Conservation (phyloP, 106 monocot genomes). For the Chionographis japonica region DNA sequence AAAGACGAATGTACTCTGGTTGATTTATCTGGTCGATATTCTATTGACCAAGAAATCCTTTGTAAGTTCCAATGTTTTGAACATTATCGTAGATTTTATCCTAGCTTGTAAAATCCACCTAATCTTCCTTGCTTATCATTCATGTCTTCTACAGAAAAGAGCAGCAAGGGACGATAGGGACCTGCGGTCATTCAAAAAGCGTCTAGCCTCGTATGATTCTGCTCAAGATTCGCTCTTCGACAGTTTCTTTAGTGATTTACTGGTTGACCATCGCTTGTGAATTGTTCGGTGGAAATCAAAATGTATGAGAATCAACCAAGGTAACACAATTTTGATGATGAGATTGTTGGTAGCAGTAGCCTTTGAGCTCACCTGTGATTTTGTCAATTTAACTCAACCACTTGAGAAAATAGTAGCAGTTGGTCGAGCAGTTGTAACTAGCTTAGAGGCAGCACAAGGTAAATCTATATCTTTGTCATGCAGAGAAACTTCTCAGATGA, state of each 20-base stretch:
- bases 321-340: too few relatives aligned
- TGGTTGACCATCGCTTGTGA: slow-evolving; percentile 8
- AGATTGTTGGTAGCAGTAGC: too few relatives aligned
- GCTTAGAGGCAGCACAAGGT: too few relatives aligned
- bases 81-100: too few relatives aligned
- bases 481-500: too few relatives aligned
- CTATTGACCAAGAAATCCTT: slow-evolving; percentile 78
- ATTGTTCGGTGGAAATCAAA: too few relatives aligned
- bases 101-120: background rate
- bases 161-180: slow-evolving; percentile 62
- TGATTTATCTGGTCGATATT: slow-evolving; percentile 79
- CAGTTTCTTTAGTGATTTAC: slow-evolving; percentile 51
- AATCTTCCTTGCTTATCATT: background rate
- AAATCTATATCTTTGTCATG: too few relatives aligned
- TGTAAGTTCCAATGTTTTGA: slow-evolving; percentile 39
- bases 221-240: slow-evolving; percentile 66
- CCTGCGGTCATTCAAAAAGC: slow-evolving; percentile 85
- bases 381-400: too few relatives aligned
- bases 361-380: too few relatives aligned
- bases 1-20: slow-evolving; percentile 89
- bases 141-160: slow-evolving; percentile 38
- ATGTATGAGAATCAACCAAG: too few relatives aligned
- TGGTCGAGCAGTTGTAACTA: too few relatives aligned
- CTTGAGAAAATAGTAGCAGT: too few relatives aligned
- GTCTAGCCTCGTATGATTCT: slow-evolving; percentile 56